Conservation (phyloP, 768 basidiomycete species). For the Lentinula sp. region DNA sequence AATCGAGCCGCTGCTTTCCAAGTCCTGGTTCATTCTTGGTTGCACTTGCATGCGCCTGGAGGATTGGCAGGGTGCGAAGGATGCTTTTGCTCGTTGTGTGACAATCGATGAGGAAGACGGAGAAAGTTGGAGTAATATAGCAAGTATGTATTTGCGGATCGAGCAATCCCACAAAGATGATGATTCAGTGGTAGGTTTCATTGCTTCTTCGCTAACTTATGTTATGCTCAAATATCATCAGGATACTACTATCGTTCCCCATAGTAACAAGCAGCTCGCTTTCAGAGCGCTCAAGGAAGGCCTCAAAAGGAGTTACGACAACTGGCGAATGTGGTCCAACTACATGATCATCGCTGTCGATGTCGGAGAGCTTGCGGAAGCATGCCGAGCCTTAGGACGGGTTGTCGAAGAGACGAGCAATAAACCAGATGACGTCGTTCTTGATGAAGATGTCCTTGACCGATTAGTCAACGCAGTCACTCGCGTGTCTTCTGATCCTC, state of each 20-base stretch:
- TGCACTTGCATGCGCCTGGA: conserved; percentile 82
- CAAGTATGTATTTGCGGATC: conserved; percentile 84
- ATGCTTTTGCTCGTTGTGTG: conserved; percentile 83
- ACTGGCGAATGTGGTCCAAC: conserved; percentile 99
- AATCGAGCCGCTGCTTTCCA: conserved; percentile 84
- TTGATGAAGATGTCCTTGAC: conserved; percentile 87
- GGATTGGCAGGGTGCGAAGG: conserved; percentile 77
- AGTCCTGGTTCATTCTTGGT: conserved; percentile 96
- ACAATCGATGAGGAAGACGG: conserved; percentile 92
- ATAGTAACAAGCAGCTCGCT: conserved; percentile 78
- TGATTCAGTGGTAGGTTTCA: conserved; percentile 18
- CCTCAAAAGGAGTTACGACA: conserved; percentile 75
- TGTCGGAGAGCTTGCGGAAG: conserved; percentile 87
- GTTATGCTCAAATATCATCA: background rate
- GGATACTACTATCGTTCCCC: conserved; percentile 28
- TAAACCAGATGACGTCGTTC: conserved; percentile 36
- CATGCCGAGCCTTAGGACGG: conserved; percentile 75
- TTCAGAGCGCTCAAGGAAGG: conserved; percentile 92
- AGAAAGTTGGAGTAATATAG: conserved; percentile 98
- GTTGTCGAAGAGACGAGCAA: conserved; percentile 71
- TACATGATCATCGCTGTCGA: conserved; percentile 93
- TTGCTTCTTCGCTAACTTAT: background rate
- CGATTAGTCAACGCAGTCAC: conserved; percentile 86
- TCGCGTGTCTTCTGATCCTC: conserved; percentile 34
- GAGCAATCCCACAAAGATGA: conserved; percentile 20